phyloP scores from a whole-genome alignment of 2,329 filamentous ascomycete genomes.

The Colletotrichum spaethianum region DNA sequence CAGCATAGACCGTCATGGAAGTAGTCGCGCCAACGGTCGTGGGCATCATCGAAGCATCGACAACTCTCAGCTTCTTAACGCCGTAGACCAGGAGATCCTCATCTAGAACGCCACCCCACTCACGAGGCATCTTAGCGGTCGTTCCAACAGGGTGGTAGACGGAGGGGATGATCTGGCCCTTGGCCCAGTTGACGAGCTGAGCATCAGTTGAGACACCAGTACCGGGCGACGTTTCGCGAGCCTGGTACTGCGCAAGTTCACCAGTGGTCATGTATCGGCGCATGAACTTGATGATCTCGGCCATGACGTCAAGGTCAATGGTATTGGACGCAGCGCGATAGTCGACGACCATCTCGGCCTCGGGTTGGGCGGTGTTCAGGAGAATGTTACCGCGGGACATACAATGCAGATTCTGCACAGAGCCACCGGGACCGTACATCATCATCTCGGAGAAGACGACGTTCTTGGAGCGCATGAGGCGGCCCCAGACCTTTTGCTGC shows the following conservation, averaged over 20 bases:
- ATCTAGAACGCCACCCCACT: constrained; percentile 49
- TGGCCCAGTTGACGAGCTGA: constrained; percentile 44
- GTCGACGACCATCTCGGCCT: constrained; percentile 45
- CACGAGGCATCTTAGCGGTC: constrained; percentile 47
- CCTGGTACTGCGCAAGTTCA: constrained; percentile 43
- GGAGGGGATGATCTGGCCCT: constrained; percentile 44
- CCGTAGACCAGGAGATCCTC: constrained; percentile 49
- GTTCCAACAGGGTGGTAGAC: constrained; percentile 49
- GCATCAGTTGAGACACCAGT: constrained; percentile 42
- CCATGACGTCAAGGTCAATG: constrained; percentile 46
- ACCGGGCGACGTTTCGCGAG: constrained; percentile 44
- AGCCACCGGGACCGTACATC: constrained; percentile 47
- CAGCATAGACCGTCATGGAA: constrained; percentile 42
- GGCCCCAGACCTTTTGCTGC: constrained; percentile 51
- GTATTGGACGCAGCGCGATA: constrained; percentile 47
- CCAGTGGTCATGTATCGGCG: constrained; percentile 45
- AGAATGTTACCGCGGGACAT: constrained; percentile 45
- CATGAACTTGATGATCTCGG: constrained; percentile 46
- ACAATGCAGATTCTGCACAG: constrained; percentile 46
- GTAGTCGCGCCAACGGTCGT: constrained; percentile 43
- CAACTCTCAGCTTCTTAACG: constrained; percentile 43
- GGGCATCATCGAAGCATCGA: constrained; percentile 45
- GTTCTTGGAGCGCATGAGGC: constrained; percentile 44
- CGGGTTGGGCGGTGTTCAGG: constrained; percentile 44
- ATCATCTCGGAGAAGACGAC: constrained; percentile 63